Conservation (phyloP, 805 yeast genomes). For the Gaillardinia entomophila region DNA sequence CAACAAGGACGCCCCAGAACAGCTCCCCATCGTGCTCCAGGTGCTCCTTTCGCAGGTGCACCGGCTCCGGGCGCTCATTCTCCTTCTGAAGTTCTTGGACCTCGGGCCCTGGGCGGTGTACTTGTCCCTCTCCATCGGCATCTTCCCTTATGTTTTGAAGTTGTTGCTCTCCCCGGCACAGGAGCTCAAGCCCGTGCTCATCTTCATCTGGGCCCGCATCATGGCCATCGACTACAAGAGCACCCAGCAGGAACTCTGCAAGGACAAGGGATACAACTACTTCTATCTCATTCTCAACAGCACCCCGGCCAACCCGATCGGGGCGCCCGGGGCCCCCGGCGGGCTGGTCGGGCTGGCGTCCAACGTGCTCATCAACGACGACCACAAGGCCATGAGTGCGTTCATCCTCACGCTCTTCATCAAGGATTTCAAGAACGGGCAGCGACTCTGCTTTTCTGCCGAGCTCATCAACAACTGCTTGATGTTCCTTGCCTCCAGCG, state of each 20-base stretch:
- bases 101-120: constrained; percentile 98
- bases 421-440: constrained; percentile 74
- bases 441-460: constrained; percentile 67
- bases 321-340: constrained; percentile 27
- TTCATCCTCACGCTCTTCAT: constrained; percentile 83
- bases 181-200: constrained; percentile 87
- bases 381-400: constrained; percentile 94
- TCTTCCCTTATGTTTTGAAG: constrained; percentile 90
- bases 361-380: constrained; percentile 51
- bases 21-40: constrained; percentile 88
- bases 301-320: constrained; percentile 21
- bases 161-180: constrained; percentile 92
- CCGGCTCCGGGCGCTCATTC: constrained; percentile 78
- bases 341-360: constrained; percentile 13
- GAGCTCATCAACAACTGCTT: constrained; percentile 67
- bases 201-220: constrained; percentile 95
- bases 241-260: constrained; percentile 87
- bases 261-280: constrained; percentile 85
- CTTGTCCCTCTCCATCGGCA: constrained; percentile 86
- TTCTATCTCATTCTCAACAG: constrained; percentile 72
- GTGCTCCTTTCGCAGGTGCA: constrained; percentile 92
- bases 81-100: constrained; percentile 82
- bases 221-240: constrained; percentile 91
- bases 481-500: constrained; percentile 62
- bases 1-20: constrained; percentile 85